Base-by-base conservation (phyloP, 305 asterid species). In the Fraxinus sp. region DNA sequence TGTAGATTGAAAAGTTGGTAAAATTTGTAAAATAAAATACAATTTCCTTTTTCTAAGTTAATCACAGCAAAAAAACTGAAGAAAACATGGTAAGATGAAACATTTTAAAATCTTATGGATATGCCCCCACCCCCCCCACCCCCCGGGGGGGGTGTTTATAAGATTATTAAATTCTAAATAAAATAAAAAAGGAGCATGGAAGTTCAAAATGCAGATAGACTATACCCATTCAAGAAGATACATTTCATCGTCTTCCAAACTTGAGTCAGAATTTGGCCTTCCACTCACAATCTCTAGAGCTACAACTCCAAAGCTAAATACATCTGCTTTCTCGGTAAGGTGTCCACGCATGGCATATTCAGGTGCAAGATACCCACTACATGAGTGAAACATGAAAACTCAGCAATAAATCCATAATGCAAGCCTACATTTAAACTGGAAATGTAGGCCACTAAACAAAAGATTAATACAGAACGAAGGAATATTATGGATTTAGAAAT, bases 191-290 rank as follows among this genome's bases (percentile, higher is more conserved):
- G 0, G 26, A 24, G 77, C 75, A 81, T 7, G 30, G 37, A 57
- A 16, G 41, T 35, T 59, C 33, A 62, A 26, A 36, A 79, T 7
- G 73, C 43, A 62, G 52, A 9, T 6, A 71, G 78, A 80, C 74
- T 57, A 33, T 92, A 95, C 98, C 98, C 94, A 90, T 89, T 95
- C 98, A 78, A 95, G 97, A 86, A 93, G 97, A 87, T 91, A 93
- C 2, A 85, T 88, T 84, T 84, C 74, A 59, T 87, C 94, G 55
- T 82, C 91, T 72, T 89, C 92, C 84, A 90, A 83, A 55, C 80
- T 91, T 32, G 88, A 33, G 89, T 91, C 95, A 26, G 93, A 86
- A 79, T 93, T 93, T 7, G 92, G 72, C 86, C 97, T 90, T 84
- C 97, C 97, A 16, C 95, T 87, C 85, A 92, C 80, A 18, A 95